Conservation (phyloP, 2,329 filamentous ascomycete genomes). For the Ascocoryne sarcoides region DNA sequence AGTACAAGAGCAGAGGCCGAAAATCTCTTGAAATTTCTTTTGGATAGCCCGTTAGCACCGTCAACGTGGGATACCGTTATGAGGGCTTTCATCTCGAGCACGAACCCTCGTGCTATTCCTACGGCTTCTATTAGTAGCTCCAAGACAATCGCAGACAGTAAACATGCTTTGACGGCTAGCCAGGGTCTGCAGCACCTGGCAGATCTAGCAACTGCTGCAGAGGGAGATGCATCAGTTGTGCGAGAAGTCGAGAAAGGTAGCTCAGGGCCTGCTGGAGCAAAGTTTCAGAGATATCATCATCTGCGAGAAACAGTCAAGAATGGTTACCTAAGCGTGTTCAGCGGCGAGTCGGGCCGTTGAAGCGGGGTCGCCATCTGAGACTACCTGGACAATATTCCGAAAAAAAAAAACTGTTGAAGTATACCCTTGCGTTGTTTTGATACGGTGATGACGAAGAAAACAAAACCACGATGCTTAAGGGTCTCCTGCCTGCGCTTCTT, state of each 20-base stretch:
- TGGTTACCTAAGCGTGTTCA: slow-evolving; percentile 16
- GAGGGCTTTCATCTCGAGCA: background rate
- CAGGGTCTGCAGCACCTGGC: slow-evolving; percentile 48
- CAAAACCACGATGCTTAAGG: too few species aligned
- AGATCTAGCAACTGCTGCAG: slow-evolving; percentile 34
- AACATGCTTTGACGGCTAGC: slow-evolving; percentile 19
- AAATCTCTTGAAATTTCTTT: slow-evolving; percentile 45
- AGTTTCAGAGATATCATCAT: slow-evolving; percentile 9
- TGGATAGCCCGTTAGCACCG: slow-evolving; percentile 41
- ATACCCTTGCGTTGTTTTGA: too few species aligned
- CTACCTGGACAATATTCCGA: too few species aligned
- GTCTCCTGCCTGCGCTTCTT: too few species aligned
- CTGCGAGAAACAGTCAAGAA: slow-evolving; percentile 14
- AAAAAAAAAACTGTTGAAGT: too few species aligned
- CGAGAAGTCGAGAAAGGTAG: slow-evolving; percentile 6
- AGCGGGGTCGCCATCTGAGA: too few species aligned
- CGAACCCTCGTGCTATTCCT: background rate
- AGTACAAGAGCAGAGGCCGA: slow-evolving; percentile 49
- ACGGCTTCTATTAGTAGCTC: background rate
- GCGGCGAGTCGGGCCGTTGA: slow-evolving; percentile 12
- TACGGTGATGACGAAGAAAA: too few species aligned
- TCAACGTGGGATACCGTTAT: slow-evolving; percentile 50
- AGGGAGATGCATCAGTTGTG: slow-evolving; percentile 15
- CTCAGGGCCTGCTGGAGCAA: slow-evolving; percentile 1
- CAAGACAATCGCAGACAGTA: slow-evolving; percentile 5